Evolutionary conservation across 257 asterid species (phyloP).

Genomic region (Solanum chaucha): DNA sequence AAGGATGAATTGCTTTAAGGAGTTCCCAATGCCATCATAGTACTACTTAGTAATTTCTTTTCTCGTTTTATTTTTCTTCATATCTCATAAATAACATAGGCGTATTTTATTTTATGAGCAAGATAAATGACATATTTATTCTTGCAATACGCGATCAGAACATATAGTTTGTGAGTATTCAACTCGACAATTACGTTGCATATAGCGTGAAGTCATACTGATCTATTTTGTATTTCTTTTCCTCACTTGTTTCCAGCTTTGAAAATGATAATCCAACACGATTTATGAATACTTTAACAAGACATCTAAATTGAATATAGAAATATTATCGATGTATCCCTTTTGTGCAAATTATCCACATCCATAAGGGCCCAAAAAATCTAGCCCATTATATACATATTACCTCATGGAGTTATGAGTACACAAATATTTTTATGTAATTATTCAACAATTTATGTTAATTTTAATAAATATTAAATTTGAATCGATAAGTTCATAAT

Average conservation of each 20-base stretch:
- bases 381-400: background rate
- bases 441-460: background rate
- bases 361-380: background rate
- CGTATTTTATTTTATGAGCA: background rate
- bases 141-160: background rate
- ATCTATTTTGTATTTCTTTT: background rate
- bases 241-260: background rate
- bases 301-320: background rate
- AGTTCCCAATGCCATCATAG: background rate
- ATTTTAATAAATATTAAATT: background rate
- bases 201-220: background rate
- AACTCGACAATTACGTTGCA: background rate
- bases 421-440: background rate
- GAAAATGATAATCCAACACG: background rate
- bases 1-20: background rate
- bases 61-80: background rate
- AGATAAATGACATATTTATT: background rate
- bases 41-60: too few relatives aligned
- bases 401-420: background rate
- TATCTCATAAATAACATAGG: background rate
- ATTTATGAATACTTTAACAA: background rate
- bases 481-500: background rate
- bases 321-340: background rate
- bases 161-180: background rate
- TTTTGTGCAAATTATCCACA: background rate